Conservation (phyloP, 164 flowering plant species). For the Akebia trifoliata region DNA sequence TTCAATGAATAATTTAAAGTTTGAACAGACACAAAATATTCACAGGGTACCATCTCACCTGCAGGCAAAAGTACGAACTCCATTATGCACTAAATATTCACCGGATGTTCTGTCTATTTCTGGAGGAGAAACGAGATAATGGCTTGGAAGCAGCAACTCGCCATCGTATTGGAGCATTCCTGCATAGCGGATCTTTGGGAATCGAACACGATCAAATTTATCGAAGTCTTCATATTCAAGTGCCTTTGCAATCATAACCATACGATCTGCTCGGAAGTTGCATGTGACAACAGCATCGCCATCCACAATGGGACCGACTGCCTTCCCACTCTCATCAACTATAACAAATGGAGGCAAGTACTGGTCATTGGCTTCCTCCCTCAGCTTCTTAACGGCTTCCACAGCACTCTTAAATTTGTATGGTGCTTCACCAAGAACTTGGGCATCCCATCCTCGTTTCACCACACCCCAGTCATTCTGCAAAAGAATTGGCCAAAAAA, state of each 20-base stretch:
- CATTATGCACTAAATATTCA: slow-evolving; percentile 84
- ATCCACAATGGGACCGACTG: slow-evolving; percentile 91
- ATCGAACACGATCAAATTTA: slow-evolving; percentile 80
- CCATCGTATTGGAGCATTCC: slow-evolving; percentile 99
- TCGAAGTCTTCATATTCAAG: slow-evolving; percentile 85
- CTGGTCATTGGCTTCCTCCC: slow-evolving; percentile 67
- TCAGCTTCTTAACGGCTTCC: slow-evolving; percentile 80
- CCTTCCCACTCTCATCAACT: slow-evolving; percentile 71
- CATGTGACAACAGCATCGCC: slow-evolving; percentile 97
- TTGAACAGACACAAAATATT: too few species aligned
- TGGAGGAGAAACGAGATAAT: slow-evolving; percentile 89
- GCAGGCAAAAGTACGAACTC: slow-evolving; percentile 94
- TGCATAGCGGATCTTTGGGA: slow-evolving; percentile 89
- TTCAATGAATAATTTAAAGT: too few species aligned
- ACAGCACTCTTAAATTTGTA: slow-evolving; percentile 73
- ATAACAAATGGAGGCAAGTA: slow-evolving; percentile 93
- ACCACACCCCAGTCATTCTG: slow-evolving; percentile 95
- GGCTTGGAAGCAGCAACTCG: slow-evolving; percentile 80
- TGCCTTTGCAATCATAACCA: slow-evolving; percentile 95
- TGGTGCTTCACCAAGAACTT: slow-evolving; percentile 96
- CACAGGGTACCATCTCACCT: slow-evolving; percentile 59
- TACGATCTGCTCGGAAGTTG: slow-evolving; percentile 95
- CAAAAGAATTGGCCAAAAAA: slow-evolving; percentile 11
- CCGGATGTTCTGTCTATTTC: slow-evolving; percentile 98
- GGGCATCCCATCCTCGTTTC: slow-evolving; percentile 98